A percentile compares a stretch with the other conserved stretches of the same genome.
Conservation (phyloP, 2,329 filamentous ascomycete species). For the Fusarium anguioides region DNA sequence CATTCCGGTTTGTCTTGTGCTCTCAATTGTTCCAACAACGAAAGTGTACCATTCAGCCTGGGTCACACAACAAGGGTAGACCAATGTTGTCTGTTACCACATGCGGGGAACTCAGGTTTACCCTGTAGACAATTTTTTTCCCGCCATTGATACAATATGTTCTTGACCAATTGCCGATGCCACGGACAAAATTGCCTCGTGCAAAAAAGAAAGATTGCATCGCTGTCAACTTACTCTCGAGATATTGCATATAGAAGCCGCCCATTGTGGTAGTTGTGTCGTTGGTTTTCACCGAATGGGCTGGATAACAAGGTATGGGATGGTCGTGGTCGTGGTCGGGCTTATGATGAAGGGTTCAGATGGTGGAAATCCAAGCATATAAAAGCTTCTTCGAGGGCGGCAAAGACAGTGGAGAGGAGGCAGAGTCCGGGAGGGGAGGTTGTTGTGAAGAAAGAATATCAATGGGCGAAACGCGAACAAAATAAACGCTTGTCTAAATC, state of each 20-base stretch:
- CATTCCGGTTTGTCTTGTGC: neutral
- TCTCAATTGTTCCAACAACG: neutral
- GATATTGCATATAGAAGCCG: constrained; percentile 78
- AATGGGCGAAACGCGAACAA: constrained; percentile 23
- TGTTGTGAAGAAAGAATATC: constrained; percentile 20
- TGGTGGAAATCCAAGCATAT: constrained; percentile 38
- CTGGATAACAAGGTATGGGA: constrained; percentile 16
- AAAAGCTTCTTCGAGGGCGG: constrained; percentile 28
- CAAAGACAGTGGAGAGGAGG: constrained; percentile 19
- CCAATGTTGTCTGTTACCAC: constrained; percentile 17
- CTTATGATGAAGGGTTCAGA: constrained; percentile 28
- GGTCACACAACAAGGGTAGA: constrained; percentile 10
- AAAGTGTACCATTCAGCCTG: neutral
- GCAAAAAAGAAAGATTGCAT: constrained; percentile 18
- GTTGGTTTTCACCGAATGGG: constrained; percentile 41
- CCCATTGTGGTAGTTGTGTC: constrained; percentile 60
- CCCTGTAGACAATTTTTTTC: constrained; percentile 8
- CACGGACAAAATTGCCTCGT: constrained; percentile 31
- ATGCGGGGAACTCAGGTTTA: constrained; percentile 26
- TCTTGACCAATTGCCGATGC: constrained; percentile 33
- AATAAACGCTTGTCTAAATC: constrained; percentile 43
- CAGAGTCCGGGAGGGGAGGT: constrained; percentile 18
- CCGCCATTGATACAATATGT: constrained; percentile 3
- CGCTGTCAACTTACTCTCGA: constrained; percentile 72
- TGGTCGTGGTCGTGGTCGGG: constrained; percentile 15